Evolutionary conservation across 1,139 yeast species (phyloP).

Genomic region (Yamadazyma sp.): DNA sequence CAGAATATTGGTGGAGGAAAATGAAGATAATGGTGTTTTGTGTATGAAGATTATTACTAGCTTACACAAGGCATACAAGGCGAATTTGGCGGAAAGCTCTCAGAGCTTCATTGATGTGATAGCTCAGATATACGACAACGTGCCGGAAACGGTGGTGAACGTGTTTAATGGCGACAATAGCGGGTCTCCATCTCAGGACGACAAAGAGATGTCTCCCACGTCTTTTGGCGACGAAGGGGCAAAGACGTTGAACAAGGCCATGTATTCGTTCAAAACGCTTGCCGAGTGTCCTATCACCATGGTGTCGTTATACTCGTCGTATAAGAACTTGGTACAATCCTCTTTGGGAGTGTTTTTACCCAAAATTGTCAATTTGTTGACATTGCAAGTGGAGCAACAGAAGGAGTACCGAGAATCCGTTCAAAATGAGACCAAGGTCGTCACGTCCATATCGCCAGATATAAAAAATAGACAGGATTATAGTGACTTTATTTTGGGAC

Average conservation of each 20-base stretch:
- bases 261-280: slow-evolving; percentile 83
- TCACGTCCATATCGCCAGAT: slow-evolving; percentile 55
- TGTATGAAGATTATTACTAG: slow-evolving; percentile 90
- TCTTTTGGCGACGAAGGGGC: slow-evolving; percentile 37
- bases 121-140: slow-evolving; percentile 73
- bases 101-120: slow-evolving; percentile 78
- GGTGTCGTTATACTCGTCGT: slow-evolving; percentile 87
- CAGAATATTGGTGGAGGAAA: slow-evolving; percentile 65
- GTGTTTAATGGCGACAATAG: slow-evolving; percentile 42
- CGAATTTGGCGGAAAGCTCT: slow-evolving; percentile 66
- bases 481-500: slow-evolving; percentile 91
- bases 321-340: slow-evolving; percentile 70
- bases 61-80: slow-evolving; percentile 81
- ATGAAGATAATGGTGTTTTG: slow-evolving; percentile 93
- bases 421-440: slow-evolving; percentile 57
- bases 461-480: slow-evolving; percentile 77
- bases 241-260: slow-evolving; percentile 53
- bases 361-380: slow-evolving; percentile 71
- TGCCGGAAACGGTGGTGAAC: slow-evolving; percentile 71
- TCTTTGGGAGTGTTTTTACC: slow-evolving; percentile 81
- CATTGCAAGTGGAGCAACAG: slow-evolving; percentile 66
- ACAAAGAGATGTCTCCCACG: slow-evolving; percentile 34
- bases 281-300: slow-evolving; percentile 97
- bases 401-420: slow-evolving; percentile 51
- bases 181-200: slow-evolving; percentile 31